Percentiles rank a stretch among this genome's conserved stretches.
phyloP scores from a whole-genome alignment of 495 filamentous ascomycete genomes.

The Cryomyces minteri region DNA sequence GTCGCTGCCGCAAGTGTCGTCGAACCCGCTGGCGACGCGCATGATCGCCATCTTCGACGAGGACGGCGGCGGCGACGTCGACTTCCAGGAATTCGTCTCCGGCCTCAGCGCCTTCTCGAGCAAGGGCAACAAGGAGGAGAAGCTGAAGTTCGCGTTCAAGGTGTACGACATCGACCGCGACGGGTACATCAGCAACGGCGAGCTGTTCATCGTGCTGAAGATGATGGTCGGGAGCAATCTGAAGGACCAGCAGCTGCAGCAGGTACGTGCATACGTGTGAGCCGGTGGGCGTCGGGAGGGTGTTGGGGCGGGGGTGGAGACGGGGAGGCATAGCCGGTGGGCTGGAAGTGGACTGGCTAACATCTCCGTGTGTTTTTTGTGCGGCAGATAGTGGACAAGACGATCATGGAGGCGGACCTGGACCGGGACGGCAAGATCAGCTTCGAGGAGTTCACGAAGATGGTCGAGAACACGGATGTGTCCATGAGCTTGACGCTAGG shows the following conservation, averaged over 20 bases:
- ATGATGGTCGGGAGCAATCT: slow-evolving; percentile 99
- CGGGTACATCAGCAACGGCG: slow-evolving; percentile 96
- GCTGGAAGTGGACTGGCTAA: background rate
- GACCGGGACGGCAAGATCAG: slow-evolving; percentile 96
- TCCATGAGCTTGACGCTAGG: slow-evolving; percentile 96
- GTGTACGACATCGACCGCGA: slow-evolving; percentile 99
- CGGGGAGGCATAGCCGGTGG: background rate
- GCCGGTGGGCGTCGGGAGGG: background rate
- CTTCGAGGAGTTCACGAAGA: slow-evolving; percentile 96
- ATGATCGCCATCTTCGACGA: slow-evolving; percentile 99
- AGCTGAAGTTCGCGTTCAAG: slow-evolving; percentile 94
- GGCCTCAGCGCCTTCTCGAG: slow-evolving; percentile 87
- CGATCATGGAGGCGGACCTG: slow-evolving; percentile 97
- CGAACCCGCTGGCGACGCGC: slow-evolving; percentile 85
- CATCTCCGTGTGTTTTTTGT: background rate
- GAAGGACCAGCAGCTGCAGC: slow-evolving; percentile 97
- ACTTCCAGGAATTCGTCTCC: slow-evolving; percentile 98
- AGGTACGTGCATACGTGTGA: slow-evolving; percentile 24
- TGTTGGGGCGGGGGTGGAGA: background rate
- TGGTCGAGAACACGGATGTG: slow-evolving; percentile 97
- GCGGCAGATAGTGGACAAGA: slow-evolving; percentile 77
- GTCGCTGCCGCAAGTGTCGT: slow-evolving; percentile 89
- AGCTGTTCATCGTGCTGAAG: slow-evolving; percentile 98
- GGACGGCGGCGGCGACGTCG: slow-evolving; percentile 92
- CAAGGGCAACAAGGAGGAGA: slow-evolving; percentile 99